Conservation (phyloP, 2,329 filamentous ascomycete genomes). For the Colletotrichum sp. region DNA sequence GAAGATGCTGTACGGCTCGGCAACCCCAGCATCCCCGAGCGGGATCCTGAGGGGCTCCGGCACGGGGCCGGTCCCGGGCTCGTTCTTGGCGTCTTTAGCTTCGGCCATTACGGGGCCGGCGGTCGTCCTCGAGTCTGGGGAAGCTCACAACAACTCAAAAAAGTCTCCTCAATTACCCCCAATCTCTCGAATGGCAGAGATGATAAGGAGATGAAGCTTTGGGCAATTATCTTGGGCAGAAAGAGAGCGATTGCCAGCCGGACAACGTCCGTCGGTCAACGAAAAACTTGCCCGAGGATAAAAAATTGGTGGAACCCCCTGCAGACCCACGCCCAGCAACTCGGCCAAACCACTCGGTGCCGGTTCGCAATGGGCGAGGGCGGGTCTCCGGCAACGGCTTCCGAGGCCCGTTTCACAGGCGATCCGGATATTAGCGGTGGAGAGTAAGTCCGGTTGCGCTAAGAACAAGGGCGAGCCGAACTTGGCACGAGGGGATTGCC, state of each 20-base stretch:
- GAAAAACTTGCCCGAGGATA: slow-evolving; percentile 4
- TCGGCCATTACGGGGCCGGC: neutral
- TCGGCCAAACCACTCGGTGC: neutral
- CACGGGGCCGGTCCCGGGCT: neutral
- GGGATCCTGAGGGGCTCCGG: slow-evolving; percentile 7
- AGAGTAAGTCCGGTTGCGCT: neutral
- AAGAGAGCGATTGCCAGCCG: neutral
- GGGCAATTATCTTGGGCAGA: neutral
- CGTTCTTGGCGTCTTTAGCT: neutral
- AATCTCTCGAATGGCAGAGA: neutral
- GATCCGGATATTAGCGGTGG: neutral
- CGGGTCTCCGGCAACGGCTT: neutral
- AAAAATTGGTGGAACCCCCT: neutral
- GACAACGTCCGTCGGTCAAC: neutral
- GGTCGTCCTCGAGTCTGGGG: neutral
- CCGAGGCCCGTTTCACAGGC: neutral
- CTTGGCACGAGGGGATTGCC: neutral
- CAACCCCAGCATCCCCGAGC: neutral
- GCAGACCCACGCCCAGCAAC: neutral
- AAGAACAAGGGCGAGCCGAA: neutral
- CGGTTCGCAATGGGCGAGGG: neutral
- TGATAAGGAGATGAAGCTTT: neutral
- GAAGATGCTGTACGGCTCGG: slow-evolving; percentile 27
- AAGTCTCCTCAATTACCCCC: neutral
- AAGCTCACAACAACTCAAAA: neutral